phyloP scores from a whole-genome alignment of 2,329 filamentous ascomycete genomes.

The Fusarium nanum region DNA sequence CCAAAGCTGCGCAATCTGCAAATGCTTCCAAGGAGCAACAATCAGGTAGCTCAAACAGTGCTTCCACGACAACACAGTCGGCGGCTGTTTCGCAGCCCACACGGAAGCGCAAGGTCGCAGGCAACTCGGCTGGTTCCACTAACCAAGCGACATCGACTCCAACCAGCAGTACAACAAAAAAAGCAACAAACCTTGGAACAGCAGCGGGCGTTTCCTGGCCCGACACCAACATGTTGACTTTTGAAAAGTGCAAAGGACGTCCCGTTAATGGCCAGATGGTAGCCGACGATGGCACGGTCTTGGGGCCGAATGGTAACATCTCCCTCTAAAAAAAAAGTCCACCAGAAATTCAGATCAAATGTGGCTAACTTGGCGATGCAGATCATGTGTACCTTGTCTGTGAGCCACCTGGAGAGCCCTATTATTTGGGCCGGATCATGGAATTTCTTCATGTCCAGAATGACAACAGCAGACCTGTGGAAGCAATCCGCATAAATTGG shows the following conservation, averaged over 20 bases:
- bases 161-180: conserved; percentile 42
- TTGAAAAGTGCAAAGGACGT: conserved; percentile 76
- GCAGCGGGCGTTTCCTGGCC: conserved; percentile 58
- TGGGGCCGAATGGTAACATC: conserved; percentile 82
- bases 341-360: conserved; percentile 40
- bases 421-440: conserved; percentile 98
- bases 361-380: conserved; percentile 55
- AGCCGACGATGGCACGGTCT: conserved; percentile 88
- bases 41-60: conserved; percentile 42
- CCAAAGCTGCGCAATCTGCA: conserved; percentile 51
- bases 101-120: conserved; percentile 87
- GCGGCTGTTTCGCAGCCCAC: conserved; percentile 62
- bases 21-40: conserved; percentile 55
- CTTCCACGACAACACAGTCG: conserved; percentile 61
- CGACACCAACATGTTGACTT: conserved; percentile 89
- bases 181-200: conserved; percentile 46
- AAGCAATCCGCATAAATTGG: conserved; percentile 95
- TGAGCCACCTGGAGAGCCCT: conserved; percentile 96
- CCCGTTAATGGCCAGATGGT: conserved; percentile 82
- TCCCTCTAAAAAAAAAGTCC: conserved; percentile 22
- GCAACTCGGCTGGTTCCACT: conserved; percentile 43
- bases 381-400: conserved; percentile 94
- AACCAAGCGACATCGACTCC: conserved; percentile 33
- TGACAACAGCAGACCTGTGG: conserved; percentile 77
- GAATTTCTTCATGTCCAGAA: conserved; percentile 91